A percentile compares a stretch with the other conserved stretches of the same genome.
These are phyloP conservation scores for Solanum sparsipilum DNA, from an alignment of 257 asterid species.

Conservation along the genomic window DNA sequence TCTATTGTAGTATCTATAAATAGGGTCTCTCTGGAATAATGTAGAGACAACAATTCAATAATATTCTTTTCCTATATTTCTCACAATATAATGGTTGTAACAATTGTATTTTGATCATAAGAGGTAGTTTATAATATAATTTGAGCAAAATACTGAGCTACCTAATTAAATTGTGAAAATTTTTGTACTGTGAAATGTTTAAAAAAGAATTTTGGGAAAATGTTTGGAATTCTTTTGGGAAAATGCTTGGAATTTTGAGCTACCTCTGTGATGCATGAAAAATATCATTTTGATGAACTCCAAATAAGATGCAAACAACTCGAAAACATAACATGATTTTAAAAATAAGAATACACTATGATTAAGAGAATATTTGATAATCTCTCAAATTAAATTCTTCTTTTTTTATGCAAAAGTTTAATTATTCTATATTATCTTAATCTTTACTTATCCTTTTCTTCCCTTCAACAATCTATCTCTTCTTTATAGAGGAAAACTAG, in stretches of 20 bases:
- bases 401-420: background rate
- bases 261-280: background rate
- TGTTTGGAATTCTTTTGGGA: background rate
- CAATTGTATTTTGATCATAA: background rate
- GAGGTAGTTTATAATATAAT: background rate
- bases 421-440: background rate
- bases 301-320: background rate
- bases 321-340: background rate
- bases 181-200: background rate
- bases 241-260: background rate
- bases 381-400: background rate
- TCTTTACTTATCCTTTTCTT: background rate
- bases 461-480: background rate
- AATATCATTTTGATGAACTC: background rate
- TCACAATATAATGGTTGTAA: background rate
- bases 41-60: no score
- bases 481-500: background rate
- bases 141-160: background rate
- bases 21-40: no score
- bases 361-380: background rate
- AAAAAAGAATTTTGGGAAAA: background rate
- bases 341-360: background rate
- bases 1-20: no score
- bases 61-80: no score
- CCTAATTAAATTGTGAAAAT: background rate